Conservation (phyloP, 164 flowering plant genomes). For the Nelumbo lutea region DNA sequence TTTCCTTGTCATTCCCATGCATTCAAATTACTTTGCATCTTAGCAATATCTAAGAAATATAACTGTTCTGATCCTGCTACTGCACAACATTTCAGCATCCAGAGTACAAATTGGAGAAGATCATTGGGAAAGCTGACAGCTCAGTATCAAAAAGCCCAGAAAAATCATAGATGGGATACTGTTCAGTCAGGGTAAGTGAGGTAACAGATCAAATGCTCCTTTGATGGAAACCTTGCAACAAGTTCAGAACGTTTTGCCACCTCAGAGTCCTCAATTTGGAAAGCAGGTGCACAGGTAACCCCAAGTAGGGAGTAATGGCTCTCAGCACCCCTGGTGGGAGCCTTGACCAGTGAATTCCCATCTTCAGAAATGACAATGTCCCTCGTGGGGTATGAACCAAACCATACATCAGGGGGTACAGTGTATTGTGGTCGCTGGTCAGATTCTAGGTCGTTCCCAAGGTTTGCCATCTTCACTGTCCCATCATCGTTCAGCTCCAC, state of each 20-base stretch:
- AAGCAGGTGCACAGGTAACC: conserved; percentile 90
- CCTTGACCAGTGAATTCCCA: conserved; percentile 31
- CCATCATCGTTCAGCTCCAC: conserved; percentile 62
- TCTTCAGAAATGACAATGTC: conserved; percentile 43
- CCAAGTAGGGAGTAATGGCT: conserved; percentile 77
- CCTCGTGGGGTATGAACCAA: conserved; percentile 71
- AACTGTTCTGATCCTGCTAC: too few species aligned
- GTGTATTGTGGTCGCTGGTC: conserved; percentile 66
- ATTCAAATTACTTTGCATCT: too few species aligned
- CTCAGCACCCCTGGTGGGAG: conserved; percentile 44
- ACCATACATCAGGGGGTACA: conserved; percentile 82
- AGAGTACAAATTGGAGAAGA: too few species aligned
- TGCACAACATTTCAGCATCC: too few species aligned
- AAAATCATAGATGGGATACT: background rate
- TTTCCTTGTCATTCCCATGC: too few species aligned
- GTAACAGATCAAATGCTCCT: conserved; percentile 40
- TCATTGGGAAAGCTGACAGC: too few species aligned
- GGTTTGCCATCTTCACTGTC: conserved; percentile 44
- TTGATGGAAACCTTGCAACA: conserved; percentile 41
- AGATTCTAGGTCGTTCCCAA: conserved; percentile 50
- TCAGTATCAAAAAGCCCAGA: too few species aligned
- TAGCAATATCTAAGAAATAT: too few species aligned
- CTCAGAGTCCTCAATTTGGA: conserved; percentile 85
- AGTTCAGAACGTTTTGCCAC: conserved; percentile 62
- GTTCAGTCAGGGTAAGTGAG: conserved; percentile 45